Evolutionary conservation across 371 early-diverging fungal species (phyloP).

Genomic region (Chytridium lagenaria): DNA sequence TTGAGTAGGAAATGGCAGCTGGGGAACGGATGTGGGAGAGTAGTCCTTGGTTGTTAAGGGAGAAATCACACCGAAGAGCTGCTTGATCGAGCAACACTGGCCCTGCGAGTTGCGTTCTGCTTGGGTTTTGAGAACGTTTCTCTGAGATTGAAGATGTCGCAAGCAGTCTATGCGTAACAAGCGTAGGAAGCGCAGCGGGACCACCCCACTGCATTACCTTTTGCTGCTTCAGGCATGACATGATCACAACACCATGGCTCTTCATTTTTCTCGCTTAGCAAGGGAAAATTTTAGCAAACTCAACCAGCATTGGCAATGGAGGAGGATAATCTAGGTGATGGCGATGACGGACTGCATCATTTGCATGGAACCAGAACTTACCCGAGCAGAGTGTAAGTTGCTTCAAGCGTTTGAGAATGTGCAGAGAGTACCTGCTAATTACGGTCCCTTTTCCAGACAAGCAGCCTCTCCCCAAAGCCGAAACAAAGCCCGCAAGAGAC

Average conservation of each 20-base stretch:
- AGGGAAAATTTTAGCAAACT: too few relatives aligned
- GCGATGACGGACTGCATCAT: not conserved
- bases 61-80: not conserved
- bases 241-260: too few relatives aligned
- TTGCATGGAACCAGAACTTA: not conserved
- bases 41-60: not conserved
- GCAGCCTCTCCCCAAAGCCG: not conserved
- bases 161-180: too few relatives aligned
- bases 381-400: not conserved
- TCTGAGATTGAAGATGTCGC: not conserved
- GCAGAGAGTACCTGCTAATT: not conserved
- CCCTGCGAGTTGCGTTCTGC: not conserved
- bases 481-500: not conserved
- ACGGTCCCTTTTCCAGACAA: not conserved
- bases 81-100: not conserved
- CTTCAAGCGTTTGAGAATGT: not conserved
- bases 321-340: slow-evolving; percentile 11
- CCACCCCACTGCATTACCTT: too few relatives aligned
- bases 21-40: not conserved
- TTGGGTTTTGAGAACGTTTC: not conserved
- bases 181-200: not conserved
- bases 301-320: too few relatives aligned
- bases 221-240: too few relatives aligned
- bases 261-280: not conserved
- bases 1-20: not conserved